phyloP scores from a whole-genome alignment of 1,284 basidiomycete species.

The Ganoderma leucocontextum region DNA sequence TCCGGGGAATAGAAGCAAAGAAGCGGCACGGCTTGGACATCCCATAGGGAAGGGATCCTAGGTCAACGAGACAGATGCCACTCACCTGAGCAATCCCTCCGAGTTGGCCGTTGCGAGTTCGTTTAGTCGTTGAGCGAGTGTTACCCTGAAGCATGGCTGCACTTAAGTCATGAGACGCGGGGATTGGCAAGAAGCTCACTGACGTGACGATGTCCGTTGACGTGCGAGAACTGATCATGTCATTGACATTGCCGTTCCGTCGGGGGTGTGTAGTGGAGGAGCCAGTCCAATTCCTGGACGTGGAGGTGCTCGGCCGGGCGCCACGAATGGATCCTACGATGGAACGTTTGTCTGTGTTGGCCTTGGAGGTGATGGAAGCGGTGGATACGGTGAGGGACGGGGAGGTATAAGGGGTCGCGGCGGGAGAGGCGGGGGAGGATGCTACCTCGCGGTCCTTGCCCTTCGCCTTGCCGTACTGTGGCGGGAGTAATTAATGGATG shows the following conservation, averaged over 20 bases:
- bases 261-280: constrained; percentile 30
- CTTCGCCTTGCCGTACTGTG: constrained; percentile 70
- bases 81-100: constrained; percentile 78
- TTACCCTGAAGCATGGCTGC: constrained; percentile 55
- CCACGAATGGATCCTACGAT: constrained; percentile 33
- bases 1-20: not conserved
- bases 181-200: constrained; percentile 41
- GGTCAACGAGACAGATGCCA: constrained; percentile 26
- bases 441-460: constrained; percentile 62
- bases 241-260: constrained; percentile 32
- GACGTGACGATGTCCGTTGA: constrained; percentile 74
- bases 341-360: constrained; percentile 31
- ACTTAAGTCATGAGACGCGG: constrained; percentile 14
- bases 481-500: constrained; percentile 10
- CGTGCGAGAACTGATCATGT: constrained; percentile 37
- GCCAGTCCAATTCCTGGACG: constrained; percentile 31
- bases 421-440: constrained; percentile 17
- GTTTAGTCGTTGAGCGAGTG: constrained; percentile 77
- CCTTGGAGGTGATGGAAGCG: constrained; percentile 40
- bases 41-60: not conserved
- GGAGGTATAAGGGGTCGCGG: constrained; percentile 31
- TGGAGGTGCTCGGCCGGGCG: constrained; percentile 31
- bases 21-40: not conserved
- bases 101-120: constrained; percentile 81
- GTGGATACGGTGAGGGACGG: constrained; percentile 45